A percentile compares a stretch with the other conserved stretches of the same genome.
Evolutionary conservation across 2,329 filamentous ascomycete genomes (phyloP).

Genomic region (Botryotinia convoluta): DNA sequence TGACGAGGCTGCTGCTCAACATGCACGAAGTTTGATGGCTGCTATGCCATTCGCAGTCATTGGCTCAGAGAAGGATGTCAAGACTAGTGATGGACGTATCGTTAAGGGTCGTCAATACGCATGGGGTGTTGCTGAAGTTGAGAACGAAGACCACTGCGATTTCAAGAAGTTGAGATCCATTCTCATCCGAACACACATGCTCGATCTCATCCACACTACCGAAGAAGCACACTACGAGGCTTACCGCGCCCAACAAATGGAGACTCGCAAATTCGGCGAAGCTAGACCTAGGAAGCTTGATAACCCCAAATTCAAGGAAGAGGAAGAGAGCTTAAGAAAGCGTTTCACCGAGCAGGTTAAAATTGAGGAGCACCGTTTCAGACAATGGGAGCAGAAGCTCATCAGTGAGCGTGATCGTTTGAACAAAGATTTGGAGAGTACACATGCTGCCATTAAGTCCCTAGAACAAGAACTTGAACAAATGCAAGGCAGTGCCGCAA

Average conservation of each 20-base stretch:
- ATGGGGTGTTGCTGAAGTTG: constrained; percentile 98
- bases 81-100: constrained; percentile 90
- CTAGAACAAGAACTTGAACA: constrained; percentile 89
- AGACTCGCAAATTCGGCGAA: constrained; percentile 99
- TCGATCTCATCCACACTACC: constrained; percentile 98
- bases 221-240: constrained; percentile 99
- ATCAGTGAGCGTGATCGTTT: constrained; percentile 97
- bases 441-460: constrained; percentile 89
- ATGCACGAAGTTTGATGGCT: constrained; percentile 89
- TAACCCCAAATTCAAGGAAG: constrained; percentile 99
- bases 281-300: constrained; percentile 95
- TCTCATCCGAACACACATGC: constrained; percentile 98
- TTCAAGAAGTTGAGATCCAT: constrained; percentile 99
- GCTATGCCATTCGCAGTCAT: constrained; percentile 99
- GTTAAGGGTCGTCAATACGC: constrained; percentile 99
- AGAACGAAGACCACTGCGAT: constrained; percentile 99
- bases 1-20: constrained; percentile 91
- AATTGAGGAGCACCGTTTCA: constrained; percentile 98
- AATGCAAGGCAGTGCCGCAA: constrained; percentile 79
- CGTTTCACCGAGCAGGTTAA: constrained; percentile 99
- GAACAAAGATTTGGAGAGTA: constrained; percentile 99
- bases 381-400: constrained; percentile 99
- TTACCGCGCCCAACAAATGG: constrained; percentile 99
- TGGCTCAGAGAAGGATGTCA: constrained; percentile 98
- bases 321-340: constrained; percentile 97